Evolutionary conservation across 148 eudicot genomes (phyloP), one percentile per base, ranked within the genome.

Genomic region (Euryodendron excelsum): DNA sequence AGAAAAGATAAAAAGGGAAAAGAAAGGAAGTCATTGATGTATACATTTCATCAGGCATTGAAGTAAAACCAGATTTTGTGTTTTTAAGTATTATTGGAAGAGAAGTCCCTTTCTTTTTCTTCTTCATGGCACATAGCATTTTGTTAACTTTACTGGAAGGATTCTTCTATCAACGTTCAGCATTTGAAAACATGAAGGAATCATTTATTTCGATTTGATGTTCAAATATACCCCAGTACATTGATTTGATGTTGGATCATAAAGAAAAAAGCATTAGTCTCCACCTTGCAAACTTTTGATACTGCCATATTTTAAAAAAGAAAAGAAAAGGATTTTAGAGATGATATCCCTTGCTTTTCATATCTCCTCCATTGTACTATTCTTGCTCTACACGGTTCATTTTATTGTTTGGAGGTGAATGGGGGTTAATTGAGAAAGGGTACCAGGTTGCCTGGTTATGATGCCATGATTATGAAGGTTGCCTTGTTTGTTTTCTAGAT

Each of bases 401-500:
- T 69, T 56, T 56, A n/a, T 55, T 60, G 39, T 45, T 56, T 34
- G 28, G 65, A 63, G 73, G 50, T 67, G 50, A 58, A 20, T 56
- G 68, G 85, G 77, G 58, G 36, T 75, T 74, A 28, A 36, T 53
- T 78, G 69, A 70, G 84, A 65, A 72, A 52, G 82, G 82, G 27
- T 77, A 45, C 65, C 41, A 72, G 60, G 55, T 67, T 84, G 78
- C 80, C 52, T 55, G 69, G 64, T 77, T 81, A 33, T 73, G 84
- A 74, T 90, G 81, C 79, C 78, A 74, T 80, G 77, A 87, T 86
- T 89, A 79, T 88, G 90, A 83, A 88, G 89, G 80, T 84, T 84
- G 84, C 79, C 85, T 90, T 85, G 78, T 87, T 80, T 88, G 86
- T 87, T 85, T 89, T 89, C 74, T 92, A 89, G 92, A 89, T 90